Evolutionary conservation across 2,329 filamentous ascomycete species (phyloP), one percentile per base, ranked within the genome.

Genomic region (Hirsutella minnesotensis): DNA sequence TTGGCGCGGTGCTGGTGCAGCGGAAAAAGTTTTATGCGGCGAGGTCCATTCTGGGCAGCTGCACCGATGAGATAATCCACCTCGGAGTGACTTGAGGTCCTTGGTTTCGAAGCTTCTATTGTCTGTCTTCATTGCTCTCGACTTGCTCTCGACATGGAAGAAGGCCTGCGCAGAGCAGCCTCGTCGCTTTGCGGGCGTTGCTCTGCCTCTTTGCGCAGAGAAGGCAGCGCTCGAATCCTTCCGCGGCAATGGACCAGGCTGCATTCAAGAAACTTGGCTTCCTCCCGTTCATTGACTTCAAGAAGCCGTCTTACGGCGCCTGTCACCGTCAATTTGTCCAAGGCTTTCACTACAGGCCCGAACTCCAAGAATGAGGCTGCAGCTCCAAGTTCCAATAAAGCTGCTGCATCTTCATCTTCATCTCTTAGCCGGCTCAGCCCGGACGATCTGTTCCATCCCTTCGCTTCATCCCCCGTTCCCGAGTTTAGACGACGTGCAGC

Each of bases 401-500:
- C 16, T 18, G 2, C 34, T 18, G 9, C 3, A 19, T 19, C 24
- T 27, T 7, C 7, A 27, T 27, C n/a, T n/a, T n/a, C 16, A 3
- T 22, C 29, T 9, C 50, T 51, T 16, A 46, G 58, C 20, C 57
- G 54, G 38, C 72, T 94, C 21, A 70, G 70, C 49, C 73, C 79
- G 40, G 79, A 94, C 64, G 83, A 95, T 59, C 81, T 98, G 44
- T 98, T 96, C 70, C 90, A 98, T 64, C 79, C 86, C 9, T 94
- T 92, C 62, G 86, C 86, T 30, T 73, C 82, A 49, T 98, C 92
- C 13, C 92, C 94, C 9, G 84, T 90, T 35, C 83, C 86, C 33
- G 83, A 85, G 47, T 95, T 98, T 49, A 80, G 90, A 53, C 79
- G 80, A 54, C 81, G 92, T 52, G 92, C 90, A 22, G 85, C 84